phyloP scores from a whole-genome alignment of 805 yeast species.

The Candida fluviatilis region DNA sequence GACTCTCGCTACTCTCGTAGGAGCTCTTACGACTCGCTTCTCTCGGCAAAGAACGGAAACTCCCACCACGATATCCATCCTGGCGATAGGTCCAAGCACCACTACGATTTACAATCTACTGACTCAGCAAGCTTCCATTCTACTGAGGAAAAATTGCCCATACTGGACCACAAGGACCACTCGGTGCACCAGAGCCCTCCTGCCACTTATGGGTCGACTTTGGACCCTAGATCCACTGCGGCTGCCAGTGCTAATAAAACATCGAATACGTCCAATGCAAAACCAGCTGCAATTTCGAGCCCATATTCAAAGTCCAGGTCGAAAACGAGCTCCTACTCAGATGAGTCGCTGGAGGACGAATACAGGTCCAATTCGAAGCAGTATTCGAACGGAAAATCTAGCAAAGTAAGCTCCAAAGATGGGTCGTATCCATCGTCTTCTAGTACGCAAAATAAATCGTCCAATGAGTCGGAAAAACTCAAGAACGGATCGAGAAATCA shows the following conservation, averaged over 20 bases:
- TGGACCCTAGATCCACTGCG: neutral
- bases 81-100: too few species aligned
- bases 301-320: neutral
- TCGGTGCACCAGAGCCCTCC: neutral
- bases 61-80: neutral
- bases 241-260: too few species aligned
- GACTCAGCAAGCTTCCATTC: slow-evolving; percentile 4
- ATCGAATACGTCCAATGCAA: too few species aligned
- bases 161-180: neutral
- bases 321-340: too few species aligned
- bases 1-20: neutral
- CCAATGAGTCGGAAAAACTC: too few species aligned
- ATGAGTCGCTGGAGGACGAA: too few species aligned
- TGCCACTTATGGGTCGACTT: neutral
- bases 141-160: neutral
- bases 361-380: neutral
- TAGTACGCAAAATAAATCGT: too few species aligned
- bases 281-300: neutral
- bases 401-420: too few species aligned
- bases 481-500: too few species aligned
- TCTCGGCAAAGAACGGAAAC: neutral
- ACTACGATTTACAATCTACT: neutral
- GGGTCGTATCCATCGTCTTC: too few species aligned
- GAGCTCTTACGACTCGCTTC: neutral
- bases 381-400: neutral